These are phyloP conservation scores for Phytophthora multivora DNA, from an alignment of 352 stramenopile species.

Conservation along the genomic window DNA sequence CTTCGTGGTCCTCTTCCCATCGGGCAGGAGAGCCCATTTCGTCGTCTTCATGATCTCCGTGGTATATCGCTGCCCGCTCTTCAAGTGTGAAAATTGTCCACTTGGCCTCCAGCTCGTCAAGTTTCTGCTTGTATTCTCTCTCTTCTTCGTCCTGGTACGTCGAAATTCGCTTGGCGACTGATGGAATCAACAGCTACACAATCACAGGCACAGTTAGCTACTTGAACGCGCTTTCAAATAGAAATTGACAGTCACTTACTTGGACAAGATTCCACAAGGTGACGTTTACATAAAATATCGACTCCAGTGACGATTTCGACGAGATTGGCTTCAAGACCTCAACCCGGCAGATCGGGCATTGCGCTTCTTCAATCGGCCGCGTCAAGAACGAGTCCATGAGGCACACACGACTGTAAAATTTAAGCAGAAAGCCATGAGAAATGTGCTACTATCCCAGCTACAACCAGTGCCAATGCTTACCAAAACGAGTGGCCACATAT, in stretches of 20 bases:
- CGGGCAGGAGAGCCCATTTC: slow-evolving; percentile 8
- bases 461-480: slow-evolving; percentile 20
- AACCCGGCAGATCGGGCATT: slow-evolving; percentile 54
- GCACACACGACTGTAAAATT: slow-evolving; percentile 45
- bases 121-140: slow-evolving; percentile 48
- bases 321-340: slow-evolving; percentile 41
- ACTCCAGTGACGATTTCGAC: slow-evolving; percentile 20
- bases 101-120: slow-evolving; percentile 56
- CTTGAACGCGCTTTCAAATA: neutral
- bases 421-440: slow-evolving; percentile 1
- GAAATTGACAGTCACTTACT: slow-evolving; percentile 26
- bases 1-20: slow-evolving; percentile 31
- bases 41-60: slow-evolving; percentile 27
- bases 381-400: slow-evolving; percentile 56
- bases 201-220: slow-evolving; percentile 3
- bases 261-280: slow-evolving; percentile 78
- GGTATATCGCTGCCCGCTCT: slow-evolving; percentile 33
- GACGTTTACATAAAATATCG: slow-evolving; percentile 65
- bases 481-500: slow-evolving; percentile 63
- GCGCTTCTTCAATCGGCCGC: slow-evolving; percentile 46
- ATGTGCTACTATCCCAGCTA: neutral
- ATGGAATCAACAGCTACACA: slow-evolving; percentile 45
- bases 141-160: slow-evolving; percentile 49
- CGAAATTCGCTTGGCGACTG: slow-evolving; percentile 17
- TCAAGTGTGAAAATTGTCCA: slow-evolving; percentile 60